Evolutionary conservation across 2,329 filamentous ascomycete genomes (phyloP).

Genomic region (Lizonia empirigonia): DNA sequence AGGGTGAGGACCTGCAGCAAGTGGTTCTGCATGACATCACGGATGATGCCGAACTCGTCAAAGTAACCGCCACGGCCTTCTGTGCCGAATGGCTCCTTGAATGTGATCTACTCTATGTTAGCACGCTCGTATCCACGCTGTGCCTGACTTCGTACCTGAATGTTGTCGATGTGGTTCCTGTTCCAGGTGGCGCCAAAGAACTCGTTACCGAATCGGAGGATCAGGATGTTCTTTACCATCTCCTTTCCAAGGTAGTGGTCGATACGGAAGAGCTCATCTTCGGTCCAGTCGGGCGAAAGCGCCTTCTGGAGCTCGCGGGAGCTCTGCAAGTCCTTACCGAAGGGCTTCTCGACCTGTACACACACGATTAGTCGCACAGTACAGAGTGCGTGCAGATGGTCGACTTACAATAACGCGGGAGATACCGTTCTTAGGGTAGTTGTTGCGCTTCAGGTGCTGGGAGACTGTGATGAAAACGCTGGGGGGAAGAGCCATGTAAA

Average conservation of each 20-base stretch:
- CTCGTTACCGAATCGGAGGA: conserved; percentile 96
- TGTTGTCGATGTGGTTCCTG: conserved; percentile 98
- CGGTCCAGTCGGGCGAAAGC: conserved; percentile 95
- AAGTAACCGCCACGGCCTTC: conserved; percentile 98
- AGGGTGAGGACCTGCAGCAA: conserved; percentile 94
- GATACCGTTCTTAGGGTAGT: conserved; percentile 90
- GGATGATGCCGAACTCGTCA: conserved; percentile 98
- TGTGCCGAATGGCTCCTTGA: conserved; percentile 99
- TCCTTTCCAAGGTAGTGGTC: conserved; percentile 99
- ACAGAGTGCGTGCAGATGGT: conserved; percentile 3
- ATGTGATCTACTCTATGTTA: conserved; percentile 71
- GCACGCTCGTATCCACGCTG: not conserved
- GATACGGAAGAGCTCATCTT: conserved; percentile 98
- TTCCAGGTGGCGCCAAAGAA: conserved; percentile 99
- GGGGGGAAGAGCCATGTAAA: conserved; percentile 98
- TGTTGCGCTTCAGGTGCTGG: conserved; percentile 95
- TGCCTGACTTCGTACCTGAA: conserved; percentile 63
- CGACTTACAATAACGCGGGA: conserved; percentile 84
- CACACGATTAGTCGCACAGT: conserved; percentile 22
- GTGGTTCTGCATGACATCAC: conserved; percentile 99
- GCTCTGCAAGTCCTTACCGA: conserved; percentile 94
- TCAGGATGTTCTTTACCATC: conserved; percentile 99
- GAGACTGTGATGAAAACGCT: conserved; percentile 98
- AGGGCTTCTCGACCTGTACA: conserved; percentile 92
- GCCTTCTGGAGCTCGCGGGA: conserved; percentile 94